These are phyloP conservation scores for Claviceps sp. DNA, from an alignment of 2,329 filamentous ascomycete genomes.

Conservation along the genomic window DNA sequence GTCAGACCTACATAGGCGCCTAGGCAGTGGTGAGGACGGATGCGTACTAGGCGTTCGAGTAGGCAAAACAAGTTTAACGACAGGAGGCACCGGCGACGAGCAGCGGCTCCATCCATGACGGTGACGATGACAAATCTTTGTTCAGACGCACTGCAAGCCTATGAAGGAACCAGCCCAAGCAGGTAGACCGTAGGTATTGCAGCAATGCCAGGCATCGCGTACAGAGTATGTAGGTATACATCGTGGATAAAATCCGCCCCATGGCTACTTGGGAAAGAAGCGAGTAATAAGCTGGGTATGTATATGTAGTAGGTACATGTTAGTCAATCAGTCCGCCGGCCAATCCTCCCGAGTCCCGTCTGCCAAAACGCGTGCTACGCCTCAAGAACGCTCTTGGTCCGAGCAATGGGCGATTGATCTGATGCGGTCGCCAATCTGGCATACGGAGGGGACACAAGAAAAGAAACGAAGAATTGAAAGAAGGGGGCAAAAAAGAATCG, in stretches of 20 bases:
- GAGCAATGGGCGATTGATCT: slow-evolving; percentile 1
- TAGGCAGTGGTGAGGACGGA: background rate
- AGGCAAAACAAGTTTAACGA: background rate
- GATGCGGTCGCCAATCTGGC: slow-evolving; percentile 4
- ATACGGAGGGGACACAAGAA: background rate
- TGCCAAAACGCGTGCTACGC: background rate
- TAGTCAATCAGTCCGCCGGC: background rate
- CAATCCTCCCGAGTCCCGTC: background rate
- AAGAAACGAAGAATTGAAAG: background rate
- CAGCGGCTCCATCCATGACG: background rate
- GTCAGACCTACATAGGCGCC: background rate
- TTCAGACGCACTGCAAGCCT: background rate
- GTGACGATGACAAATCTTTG: background rate
- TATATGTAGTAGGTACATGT: background rate
- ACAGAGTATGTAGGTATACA: background rate
- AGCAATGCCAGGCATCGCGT: background rate
- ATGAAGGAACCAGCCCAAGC: no score
- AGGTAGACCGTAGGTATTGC: background rate
- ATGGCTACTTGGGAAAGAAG: no score
- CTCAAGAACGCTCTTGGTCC: background rate
- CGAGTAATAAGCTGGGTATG: no score
- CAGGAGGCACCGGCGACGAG: background rate
- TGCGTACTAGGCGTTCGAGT: background rate
- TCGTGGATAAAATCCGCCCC: no score
- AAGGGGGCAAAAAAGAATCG: background rate